Conservation (phyloP, 2,329 filamentous ascomycete genomes). For the Sporothrix protearum region DNA sequence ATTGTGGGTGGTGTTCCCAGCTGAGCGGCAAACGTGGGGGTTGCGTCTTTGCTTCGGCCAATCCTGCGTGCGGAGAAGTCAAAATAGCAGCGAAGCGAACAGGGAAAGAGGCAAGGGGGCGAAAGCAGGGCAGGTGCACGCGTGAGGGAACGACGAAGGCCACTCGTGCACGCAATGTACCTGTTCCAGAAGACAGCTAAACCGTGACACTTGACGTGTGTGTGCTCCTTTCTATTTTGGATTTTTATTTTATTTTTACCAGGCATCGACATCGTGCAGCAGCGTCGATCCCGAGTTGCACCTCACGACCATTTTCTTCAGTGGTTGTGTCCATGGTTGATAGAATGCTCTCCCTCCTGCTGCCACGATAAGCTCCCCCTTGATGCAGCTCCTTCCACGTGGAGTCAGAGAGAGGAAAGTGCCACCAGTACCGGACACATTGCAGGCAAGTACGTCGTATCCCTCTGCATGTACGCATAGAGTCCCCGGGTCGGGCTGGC, state of each 20-base stretch:
- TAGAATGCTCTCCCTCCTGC: not conserved
- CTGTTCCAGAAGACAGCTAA: not conserved
- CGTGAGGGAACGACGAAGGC: not conserved
- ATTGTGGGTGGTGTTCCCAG: slow-evolving; percentile 18
- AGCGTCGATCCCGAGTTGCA: slow-evolving; percentile 18
- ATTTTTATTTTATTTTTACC: not conserved
- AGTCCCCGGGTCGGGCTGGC: not conserved
- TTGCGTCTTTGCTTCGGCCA: not conserved
- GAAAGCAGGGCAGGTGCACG: slow-evolving; percentile 1
- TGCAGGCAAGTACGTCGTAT: not conserved
- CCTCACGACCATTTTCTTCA: not conserved
- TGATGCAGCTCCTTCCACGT: not conserved
- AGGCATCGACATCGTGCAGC: slow-evolving; percentile 17
- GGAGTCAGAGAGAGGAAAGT: not conserved
- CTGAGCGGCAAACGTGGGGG: slow-evolving; percentile 23
- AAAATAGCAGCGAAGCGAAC: not conserved
- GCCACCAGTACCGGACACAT: not conserved
- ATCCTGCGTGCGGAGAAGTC: slow-evolving; percentile 17
- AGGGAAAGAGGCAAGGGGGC: slow-evolving; percentile 14
- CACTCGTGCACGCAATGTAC: not conserved
- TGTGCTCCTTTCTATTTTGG: not conserved
- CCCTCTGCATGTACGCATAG: no score
- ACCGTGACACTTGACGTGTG: not conserved
- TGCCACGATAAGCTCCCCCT: not conserved
- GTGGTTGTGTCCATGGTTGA: not conserved